A percentile compares a stretch with the other conserved stretches of the same genome.
phyloP scores from a whole-genome alignment of 805 yeast genomes.

The Yarrowia keelungensis region DNA sequence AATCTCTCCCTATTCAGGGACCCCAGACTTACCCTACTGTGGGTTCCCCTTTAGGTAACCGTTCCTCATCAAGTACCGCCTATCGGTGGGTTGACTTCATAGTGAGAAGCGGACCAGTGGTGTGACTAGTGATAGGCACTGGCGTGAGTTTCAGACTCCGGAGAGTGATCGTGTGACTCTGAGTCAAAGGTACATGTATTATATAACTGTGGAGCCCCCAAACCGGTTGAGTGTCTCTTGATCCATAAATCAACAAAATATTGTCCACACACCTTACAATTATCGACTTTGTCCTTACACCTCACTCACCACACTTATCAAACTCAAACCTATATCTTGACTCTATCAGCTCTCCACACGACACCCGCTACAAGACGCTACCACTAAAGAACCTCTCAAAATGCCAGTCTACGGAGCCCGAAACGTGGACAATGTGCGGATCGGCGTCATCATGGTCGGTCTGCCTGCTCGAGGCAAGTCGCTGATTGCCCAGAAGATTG shows the following conservation, averaged over 20 bases:
- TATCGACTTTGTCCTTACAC: too few relatives aligned
- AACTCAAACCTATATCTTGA: conserved; percentile 15
- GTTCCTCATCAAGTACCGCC: neutral
- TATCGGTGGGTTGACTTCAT: too few relatives aligned
- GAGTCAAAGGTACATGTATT: too few relatives aligned
- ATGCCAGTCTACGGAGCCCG: conserved; percentile 37
- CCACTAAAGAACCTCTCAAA: neutral
- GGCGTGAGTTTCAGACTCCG: too few relatives aligned
- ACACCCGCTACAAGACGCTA: neutral
- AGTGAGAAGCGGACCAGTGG: neutral
- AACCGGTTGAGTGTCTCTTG: too few relatives aligned
- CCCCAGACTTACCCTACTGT: conserved; percentile 7
- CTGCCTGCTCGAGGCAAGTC: conserved; percentile 81
- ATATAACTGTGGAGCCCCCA: too few relatives aligned
- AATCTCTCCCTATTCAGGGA: too few relatives aligned
- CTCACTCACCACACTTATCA: conserved; percentile 1
- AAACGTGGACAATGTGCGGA: conserved; percentile 38
- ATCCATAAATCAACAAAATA: neutral
- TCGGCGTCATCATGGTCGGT: conserved; percentile 53
- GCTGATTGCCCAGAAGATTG: conserved; percentile 89
- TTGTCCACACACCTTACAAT: neutral
- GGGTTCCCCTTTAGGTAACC: conserved; percentile 14
- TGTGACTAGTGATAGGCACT: neutral
- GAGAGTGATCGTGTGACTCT: too few relatives aligned
- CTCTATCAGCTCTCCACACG: conserved; percentile 29